Evolutionary conservation across 108 stramenopile species (phyloP), one percentile per base, ranked within the genome.

Genomic region (Pseudonitzschia multistriata): DNA sequence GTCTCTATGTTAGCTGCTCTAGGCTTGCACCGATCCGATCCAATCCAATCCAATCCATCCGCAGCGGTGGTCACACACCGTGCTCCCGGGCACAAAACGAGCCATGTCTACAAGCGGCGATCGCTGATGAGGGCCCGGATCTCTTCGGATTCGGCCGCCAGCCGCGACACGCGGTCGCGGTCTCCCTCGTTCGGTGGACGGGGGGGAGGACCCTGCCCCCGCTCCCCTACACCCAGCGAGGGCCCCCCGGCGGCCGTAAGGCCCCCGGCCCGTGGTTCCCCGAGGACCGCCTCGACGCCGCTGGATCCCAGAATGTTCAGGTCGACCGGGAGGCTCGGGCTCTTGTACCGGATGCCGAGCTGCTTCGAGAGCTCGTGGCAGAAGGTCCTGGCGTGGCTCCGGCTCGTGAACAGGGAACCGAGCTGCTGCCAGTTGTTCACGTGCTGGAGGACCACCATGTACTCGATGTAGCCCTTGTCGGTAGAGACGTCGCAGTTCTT

Each of bases 331-430:
- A 71, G 40, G 25, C 74, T 47, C 15, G 79, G 79, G 36, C 50
- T 47, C 28, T 35, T 72, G 63, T 86, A 90, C 37, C 74, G 73
- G 68, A 87, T 87, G 30, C 74, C 82, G 33, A 90, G 74, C 64
- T 88, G 81, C 67, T 85, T 86, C 4, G 76, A 62, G 5, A 83
- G 74, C 76, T 90, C 89, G 0, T 84, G 74, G 54, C 85, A 84
- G 54, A 81, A 88, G 39, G 67, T 77, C n/a, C 28, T 24, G 8
- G 85, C 71, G 36, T 83, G 79, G 24, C 86, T 86, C 48, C 82
- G 79, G 72, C 88, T 90, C 17, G 81, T 63, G 8, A 85, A 42
- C 22, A 93, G 76, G 3, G 81, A 68, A 30, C 79, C 63, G 15
- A 80, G 19, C 28, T 81, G 61, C 62, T 83, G 82, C 84, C 80